A percentile compares a stretch with the other conserved stretches of the same genome.
Evolutionary conservation across 306 rosid genomes (phyloP).

Genomic region (Medicago ruthenica): DNA sequence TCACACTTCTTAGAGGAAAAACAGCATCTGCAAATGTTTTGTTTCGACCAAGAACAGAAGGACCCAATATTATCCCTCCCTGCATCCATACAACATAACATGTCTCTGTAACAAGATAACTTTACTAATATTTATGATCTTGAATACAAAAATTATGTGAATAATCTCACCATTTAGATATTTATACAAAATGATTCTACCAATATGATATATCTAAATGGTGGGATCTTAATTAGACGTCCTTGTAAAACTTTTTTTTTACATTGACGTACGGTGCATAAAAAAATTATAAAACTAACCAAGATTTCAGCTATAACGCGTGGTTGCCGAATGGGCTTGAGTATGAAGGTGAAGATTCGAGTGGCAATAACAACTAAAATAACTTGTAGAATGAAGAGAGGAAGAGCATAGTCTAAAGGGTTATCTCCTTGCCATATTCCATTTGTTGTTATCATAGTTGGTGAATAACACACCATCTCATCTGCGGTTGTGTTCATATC

Average conservation of each 20-base stretch:
- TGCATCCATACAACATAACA: constrained; percentile 25
- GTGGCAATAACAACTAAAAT: constrained; percentile 66
- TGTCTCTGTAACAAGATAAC: constrained; percentile 1
- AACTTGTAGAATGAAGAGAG: constrained; percentile 80
- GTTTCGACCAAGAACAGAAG: constrained; percentile 71
- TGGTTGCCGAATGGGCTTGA: constrained; percentile 90
- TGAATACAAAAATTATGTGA: too few relatives aligned
- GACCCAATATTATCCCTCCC: constrained; percentile 90
- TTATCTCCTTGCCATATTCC: constrained; percentile 84
- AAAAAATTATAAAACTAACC: constrained; percentile 48
- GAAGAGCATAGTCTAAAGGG: constrained; percentile 82
- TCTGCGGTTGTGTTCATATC: constrained; percentile 26
- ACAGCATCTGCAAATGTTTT: constrained; percentile 48
- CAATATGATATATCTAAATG: neutral
- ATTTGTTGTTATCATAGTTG: constrained; percentile 74
- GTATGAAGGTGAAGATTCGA: constrained; percentile 61
- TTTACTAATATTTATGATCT: too few relatives aligned
- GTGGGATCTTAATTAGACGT: too few relatives aligned
- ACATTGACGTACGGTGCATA: neutral
- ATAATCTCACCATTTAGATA: too few relatives aligned
- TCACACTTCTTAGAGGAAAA: constrained; percentile 72
- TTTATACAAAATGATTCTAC: neutral
- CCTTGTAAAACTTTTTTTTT: neutral
- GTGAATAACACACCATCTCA: constrained; percentile 68
- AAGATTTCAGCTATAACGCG: constrained; percentile 89